These are phyloP conservation scores for Ambrosiella cleistominuta DNA, from an alignment of 2,329 filamentous ascomycete genomes.

Conservation along the genomic window DNA sequence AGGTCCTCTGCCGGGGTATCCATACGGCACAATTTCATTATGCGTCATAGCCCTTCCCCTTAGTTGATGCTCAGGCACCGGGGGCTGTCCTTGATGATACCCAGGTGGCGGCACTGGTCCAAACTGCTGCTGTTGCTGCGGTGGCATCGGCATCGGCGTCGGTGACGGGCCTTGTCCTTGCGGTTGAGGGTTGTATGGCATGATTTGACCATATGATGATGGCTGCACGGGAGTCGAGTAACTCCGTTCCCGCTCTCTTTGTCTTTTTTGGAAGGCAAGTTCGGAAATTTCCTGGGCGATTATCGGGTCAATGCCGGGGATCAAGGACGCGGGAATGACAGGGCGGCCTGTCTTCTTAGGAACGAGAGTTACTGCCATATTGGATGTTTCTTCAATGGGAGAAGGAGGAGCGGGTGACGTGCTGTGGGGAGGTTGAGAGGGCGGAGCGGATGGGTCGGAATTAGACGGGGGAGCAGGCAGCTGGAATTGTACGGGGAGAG, in stretches of 20 bases:
- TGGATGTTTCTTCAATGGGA: conserved; percentile 12
- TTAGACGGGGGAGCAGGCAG: neutral
- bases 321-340: conserved; percentile 36
- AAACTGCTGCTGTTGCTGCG: conserved; percentile 20
- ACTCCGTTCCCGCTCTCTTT: conserved; percentile 27
- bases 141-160: conserved; percentile 20
- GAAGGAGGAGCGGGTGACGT: conserved; percentile 3
- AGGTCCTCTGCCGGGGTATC: conserved; percentile 9
- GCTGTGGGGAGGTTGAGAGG: neutral
- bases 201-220: conserved; percentile 16
- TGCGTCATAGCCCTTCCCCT: conserved; percentile 11
- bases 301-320: conserved; percentile 41
- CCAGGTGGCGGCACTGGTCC: neutral
- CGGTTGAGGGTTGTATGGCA: neutral
- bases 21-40: conserved; percentile 12
- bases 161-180: conserved; percentile 11
- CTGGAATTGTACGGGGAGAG: conserved; percentile 7
- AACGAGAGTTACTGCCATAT: conserved; percentile 13
- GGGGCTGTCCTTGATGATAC: conserved; percentile 13
- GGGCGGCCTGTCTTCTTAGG: conserved; percentile 17
- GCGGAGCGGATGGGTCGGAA: neutral
- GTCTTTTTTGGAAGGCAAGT: conserved; percentile 37
- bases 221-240: conserved; percentile 21
- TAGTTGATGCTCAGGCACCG: conserved; percentile 16
- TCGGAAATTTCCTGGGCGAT: conserved; percentile 40